Base-by-base conservation (phyloP, 306 rosid genomes). In the Quercus suber region DNA sequence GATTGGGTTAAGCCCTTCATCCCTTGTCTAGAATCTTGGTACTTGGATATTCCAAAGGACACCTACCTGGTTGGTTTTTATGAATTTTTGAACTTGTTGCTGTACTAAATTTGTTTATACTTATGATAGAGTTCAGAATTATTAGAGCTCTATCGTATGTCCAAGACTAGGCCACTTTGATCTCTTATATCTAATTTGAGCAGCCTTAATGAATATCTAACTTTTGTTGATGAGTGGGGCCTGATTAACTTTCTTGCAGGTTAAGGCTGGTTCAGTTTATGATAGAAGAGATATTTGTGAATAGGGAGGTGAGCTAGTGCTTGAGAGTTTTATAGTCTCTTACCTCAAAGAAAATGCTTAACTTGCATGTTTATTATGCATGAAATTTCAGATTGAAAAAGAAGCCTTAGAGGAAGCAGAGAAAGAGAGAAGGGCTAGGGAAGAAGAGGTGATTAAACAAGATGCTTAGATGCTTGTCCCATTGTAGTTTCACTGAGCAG, bases 381-480 rank as follows among this genome's bases (percentile, higher is more conserved):
- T 72, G 35, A 58, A 82, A 75, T 77, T 81, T 76, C 82, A 89
- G 94, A 82, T 78, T 59, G 92, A 94, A 79, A 91, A 93, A 69
- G 98, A 91, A 83, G 93, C 98, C 55, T 93, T 91, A 81, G 98
- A 93, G 86, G 98, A 93, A 85, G 93, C 97, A 31, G 98, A 93
- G 81, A 93, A 93, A 82, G 92, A 84, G 83, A 93, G 97, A 84
- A 93, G 74, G 82, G 95, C 93, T 33, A 81, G 79, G 41, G 92
- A 92, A 82, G 94, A 89, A 75, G 90, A 89, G 97, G 97, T 92
- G 71, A 67, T 63, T 60, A 5, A 43, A 72, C 30, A 68, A 75
- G 76, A 74, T 51, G 56, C 79, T 58, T 61, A 18, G 25, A 64
- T 63, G 69, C 81, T 55, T 84, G 57, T 76, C 71, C 65, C 61